Evolutionary conservation across 2,329 filamentous ascomycete genomes (phyloP).

Genomic region (Rutstroemia sp.): DNA sequence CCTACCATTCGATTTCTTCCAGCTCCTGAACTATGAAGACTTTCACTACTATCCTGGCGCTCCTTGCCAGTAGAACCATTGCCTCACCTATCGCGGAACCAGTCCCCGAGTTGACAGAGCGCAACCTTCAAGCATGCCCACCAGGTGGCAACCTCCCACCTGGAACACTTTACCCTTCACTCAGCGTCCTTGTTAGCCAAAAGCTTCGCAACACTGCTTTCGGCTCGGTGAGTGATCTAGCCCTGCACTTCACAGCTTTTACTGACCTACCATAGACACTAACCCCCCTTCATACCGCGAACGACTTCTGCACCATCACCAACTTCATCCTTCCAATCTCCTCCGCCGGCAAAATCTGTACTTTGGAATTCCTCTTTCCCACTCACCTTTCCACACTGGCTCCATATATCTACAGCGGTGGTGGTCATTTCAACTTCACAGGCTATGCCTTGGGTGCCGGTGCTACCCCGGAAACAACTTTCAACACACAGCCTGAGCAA

Average conservation of each 20-base stretch:
- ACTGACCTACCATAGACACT: background rate
- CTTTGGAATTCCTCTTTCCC: constrained; percentile 15
- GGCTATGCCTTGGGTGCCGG: background rate
- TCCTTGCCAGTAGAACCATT: too few relatives aligned
- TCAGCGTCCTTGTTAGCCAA: background rate
- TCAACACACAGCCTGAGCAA: background rate
- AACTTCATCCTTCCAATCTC: constrained; percentile 12
- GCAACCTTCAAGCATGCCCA: background rate
- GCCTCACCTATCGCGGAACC: too few relatives aligned
- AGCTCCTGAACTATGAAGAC: too few relatives aligned
- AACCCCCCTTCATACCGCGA: constrained; percentile 10
- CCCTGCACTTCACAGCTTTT: background rate
- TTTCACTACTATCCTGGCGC: too few relatives aligned
- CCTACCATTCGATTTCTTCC: too few relatives aligned
- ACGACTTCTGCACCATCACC: constrained; percentile 16
- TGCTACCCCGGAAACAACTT: background rate
- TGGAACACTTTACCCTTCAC: background rate
- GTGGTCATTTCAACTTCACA: background rate
- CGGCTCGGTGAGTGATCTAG: background rate
- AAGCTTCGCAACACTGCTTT: background rate
- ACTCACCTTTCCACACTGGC: background rate
- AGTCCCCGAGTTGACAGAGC: background rate
- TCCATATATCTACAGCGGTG: too few relatives aligned
- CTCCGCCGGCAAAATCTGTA: constrained; percentile 11
- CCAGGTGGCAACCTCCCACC: background rate